Percentiles rank a stretch among this genome's conserved stretches.
These are phyloP conservation scores for Exobasidium rhododendri DNA, from an alignment of 1,284 basidiomycete species.

Conservation along the genomic window DNA sequence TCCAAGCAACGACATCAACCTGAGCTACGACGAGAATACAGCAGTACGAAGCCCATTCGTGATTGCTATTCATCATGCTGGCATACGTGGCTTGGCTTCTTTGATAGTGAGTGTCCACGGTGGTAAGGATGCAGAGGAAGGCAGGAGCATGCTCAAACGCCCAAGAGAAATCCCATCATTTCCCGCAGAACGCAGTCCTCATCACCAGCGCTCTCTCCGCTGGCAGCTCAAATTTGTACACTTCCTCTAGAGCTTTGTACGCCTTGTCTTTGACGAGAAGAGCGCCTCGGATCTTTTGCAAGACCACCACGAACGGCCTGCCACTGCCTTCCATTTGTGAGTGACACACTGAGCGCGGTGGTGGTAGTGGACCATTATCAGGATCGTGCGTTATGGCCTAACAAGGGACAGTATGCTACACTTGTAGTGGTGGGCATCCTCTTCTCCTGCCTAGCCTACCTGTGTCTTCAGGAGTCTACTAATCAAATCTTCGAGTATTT, in stretches of 20 bases:
- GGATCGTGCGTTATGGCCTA: no score
- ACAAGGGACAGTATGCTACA: no score
- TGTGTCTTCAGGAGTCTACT: not conserved
- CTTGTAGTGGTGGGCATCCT: conserved; percentile 54
- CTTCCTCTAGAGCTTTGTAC: conserved; percentile 70
- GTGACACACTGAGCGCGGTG: conserved; percentile 63
- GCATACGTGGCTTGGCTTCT: conserved; percentile 56
- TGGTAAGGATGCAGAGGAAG: not conserved
- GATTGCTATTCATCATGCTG: conserved; percentile 55
- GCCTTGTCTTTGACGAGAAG: conserved; percentile 72
- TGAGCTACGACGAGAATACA: conserved; percentile 32
- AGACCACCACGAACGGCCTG: conserved; percentile 68
- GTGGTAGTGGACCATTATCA: conserved; percentile 63
- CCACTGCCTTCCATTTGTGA: conserved; percentile 67
- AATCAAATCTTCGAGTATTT: not conserved
- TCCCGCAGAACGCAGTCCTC: conserved; percentile 65
- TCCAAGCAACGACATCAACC: conserved; percentile 33
- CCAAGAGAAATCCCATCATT: no score
- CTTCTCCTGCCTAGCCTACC: not conserved
- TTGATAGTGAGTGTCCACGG: conserved; percentile 57
- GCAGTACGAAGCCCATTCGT: conserved; percentile 50
- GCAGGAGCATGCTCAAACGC: not conserved
- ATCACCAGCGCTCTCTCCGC: conserved; percentile 81
- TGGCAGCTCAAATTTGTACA: conserved; percentile 76
- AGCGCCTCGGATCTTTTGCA: conserved; percentile 70